Evolutionary conservation across 257 asterid genomes (phyloP), one percentile per base, ranked within the genome.

Genomic region (Ligustrum vulgare): DNA sequence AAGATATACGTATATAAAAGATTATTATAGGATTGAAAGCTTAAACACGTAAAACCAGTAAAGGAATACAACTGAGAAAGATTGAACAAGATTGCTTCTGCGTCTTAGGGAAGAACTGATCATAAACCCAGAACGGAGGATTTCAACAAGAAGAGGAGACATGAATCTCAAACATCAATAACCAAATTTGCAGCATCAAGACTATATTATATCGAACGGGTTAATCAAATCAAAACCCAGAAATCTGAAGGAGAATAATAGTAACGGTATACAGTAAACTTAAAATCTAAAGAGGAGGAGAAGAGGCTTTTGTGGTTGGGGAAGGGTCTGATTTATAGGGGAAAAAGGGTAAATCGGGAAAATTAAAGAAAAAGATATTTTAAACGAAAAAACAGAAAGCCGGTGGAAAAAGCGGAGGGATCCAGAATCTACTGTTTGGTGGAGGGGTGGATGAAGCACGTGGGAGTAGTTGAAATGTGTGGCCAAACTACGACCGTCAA

Each of bases 41-140:
- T 28, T 22, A 69, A 92, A 91, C 49, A 86, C 93, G 82, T 92
- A 92, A 82, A 94, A 94, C 99, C 99, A 92, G 86, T 92, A 94
- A 72, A 94, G 97, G 77, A 94, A 94, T 0, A 86, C 97, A 80
- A 94, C 94, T 0, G 99, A 94, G 83, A 94, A 91, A 73, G 99
- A 94, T 76, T 92, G 99, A 71, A 91, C 99, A 45, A 94, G 98
- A 67, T 87, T 96, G 8, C 93, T 88, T 41, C 93, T 78, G 33
- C 90, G 92, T 64, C 95, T 75, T 45, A 92, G 86, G 1, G 95
- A 83, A 33, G 93, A 89, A 63, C 81, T 76, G 76, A 91, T 88
- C 77, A 81, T 86, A 79, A 83, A 86, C 66, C 96, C 93, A 51
- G 95, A 87, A 76, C 88, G 80, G 75, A 86, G 89, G 75, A 91